Percentiles rank a stretch among this genome's conserved stretches.
These are phyloP conservation scores for Dioscorea cayenensis DNA, from an alignment of 116 monocot species.

Conservation along the genomic window DNA sequence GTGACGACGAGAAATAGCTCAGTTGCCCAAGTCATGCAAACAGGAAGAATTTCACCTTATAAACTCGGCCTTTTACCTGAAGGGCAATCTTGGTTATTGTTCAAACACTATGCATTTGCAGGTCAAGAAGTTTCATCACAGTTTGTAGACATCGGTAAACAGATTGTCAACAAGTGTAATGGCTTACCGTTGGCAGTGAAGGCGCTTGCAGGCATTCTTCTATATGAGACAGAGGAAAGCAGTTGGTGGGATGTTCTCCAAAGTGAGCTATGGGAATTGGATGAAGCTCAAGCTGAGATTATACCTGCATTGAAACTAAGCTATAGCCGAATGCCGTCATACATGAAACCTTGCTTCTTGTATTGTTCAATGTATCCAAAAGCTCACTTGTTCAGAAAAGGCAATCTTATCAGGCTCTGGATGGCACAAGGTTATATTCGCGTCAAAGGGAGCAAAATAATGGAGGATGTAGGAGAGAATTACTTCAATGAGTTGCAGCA, in stretches of 20 bases:
- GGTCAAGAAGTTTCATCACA: not conserved
- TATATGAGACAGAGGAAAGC: not conserved
- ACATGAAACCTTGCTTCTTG: slow-evolving; percentile 3
- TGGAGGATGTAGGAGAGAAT: not conserved
- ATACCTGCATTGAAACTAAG: no score
- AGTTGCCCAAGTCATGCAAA: not conserved
- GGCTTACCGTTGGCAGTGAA: slow-evolving; percentile 1
- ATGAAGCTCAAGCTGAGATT: no score
- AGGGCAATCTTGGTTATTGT: slow-evolving; percentile 8
- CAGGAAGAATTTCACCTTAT: not conserved
- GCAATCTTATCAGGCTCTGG: not conserved
- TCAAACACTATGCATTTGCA: slow-evolving; percentile 15
- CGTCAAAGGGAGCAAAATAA: not conserved
- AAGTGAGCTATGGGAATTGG: slow-evolving; percentile 4
- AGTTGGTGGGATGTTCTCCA: not conserved
- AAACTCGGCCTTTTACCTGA: slow-evolving; percentile 2
- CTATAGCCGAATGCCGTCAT: not conserved
- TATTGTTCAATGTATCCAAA: not conserved
- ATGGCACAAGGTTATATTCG: slow-evolving; percentile 3
- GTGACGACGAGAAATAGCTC: slow-evolving; percentile 11
- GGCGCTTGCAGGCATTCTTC: slow-evolving; percentile 1
- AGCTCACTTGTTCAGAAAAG: not conserved
- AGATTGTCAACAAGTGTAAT: not conserved
- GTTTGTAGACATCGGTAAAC: not conserved
- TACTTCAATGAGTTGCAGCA: not conserved